Evolutionary conservation across 768 basidiomycete species (phyloP).

Genomic region (Asterophora parasitica): DNA sequence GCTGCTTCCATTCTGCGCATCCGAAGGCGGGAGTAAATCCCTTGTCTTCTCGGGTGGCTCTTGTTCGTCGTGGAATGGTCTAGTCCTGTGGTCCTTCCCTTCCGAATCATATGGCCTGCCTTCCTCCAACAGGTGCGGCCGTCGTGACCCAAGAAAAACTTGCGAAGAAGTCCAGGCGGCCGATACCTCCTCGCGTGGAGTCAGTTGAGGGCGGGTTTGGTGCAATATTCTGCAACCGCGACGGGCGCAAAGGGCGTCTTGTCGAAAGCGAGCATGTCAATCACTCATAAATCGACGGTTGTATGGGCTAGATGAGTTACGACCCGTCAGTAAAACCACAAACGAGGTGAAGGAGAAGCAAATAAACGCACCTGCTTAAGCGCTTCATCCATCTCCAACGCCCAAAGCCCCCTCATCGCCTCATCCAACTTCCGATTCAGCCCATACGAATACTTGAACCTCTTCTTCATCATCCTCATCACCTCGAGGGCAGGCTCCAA

Average conservation of each 20-base stretch:
- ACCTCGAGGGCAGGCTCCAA: slow-evolving; percentile 13
- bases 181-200: too few species aligned
- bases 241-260: not conserved
- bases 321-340: not conserved
- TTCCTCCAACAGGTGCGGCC: too few species aligned
- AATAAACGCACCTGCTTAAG: not conserved
- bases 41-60: too few species aligned
- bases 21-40: not conserved
- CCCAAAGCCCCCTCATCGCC: slow-evolving; percentile 4
- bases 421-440: slow-evolving; percentile 1
- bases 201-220: too few species aligned
- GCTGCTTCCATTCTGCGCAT: not conserved
- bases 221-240: too few species aligned
- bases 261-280: not conserved
- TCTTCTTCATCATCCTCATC: slow-evolving; percentile 13
- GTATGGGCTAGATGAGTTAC: not conserved
- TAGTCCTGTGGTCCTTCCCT: too few species aligned
- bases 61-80: too few species aligned
- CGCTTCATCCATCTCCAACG: slow-evolving; percentile 8
- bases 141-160: too few species aligned
- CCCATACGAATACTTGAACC: slow-evolving; percentile 1
- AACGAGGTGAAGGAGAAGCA: too few species aligned
- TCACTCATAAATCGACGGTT: not conserved
- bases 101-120: too few species aligned
- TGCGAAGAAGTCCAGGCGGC: too few species aligned